phyloP scores from a whole-genome alignment of 208 protist species.

The Trichomonas tenax region DNA sequence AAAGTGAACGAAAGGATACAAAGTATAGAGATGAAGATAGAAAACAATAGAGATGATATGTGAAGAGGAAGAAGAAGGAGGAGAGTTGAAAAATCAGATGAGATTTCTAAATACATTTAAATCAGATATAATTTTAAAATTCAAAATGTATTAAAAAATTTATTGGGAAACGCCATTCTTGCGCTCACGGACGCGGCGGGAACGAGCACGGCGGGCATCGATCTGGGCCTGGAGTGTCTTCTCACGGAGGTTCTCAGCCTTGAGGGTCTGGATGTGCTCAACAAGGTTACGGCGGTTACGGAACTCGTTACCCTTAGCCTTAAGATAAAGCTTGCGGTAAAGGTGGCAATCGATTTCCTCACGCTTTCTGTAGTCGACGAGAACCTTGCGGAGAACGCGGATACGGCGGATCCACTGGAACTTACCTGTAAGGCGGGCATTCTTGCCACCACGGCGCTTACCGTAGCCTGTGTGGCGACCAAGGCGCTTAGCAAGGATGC shows the following conservation, averaged over 20 bases:
- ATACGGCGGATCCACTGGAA: constrained; percentile 89
- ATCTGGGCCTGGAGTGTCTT: constrained; percentile 68
- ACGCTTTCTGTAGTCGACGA: constrained; percentile 84
- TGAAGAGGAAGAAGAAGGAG: no score
- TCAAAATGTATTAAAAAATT: no score
- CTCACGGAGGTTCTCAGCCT: constrained; percentile 77
- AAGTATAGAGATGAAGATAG: no score
- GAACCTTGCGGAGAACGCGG: constrained; percentile 80
- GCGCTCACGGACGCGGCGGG: not conserved
- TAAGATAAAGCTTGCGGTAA: constrained; percentile 86
- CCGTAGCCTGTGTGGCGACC: constrained; percentile 74
- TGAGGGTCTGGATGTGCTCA: constrained; percentile 70
- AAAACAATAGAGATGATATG: no score
- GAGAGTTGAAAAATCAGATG: no score
- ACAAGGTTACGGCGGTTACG: constrained; percentile 96
- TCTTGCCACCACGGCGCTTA: constrained; percentile 79
- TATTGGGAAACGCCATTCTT: not conserved
- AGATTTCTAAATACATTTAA: no score
- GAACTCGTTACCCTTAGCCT: constrained; percentile 96
- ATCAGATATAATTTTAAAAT: no score
- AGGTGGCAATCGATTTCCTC: constrained; percentile 70
- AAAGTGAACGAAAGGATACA: no score
- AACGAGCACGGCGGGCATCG: constrained; percentile 54
- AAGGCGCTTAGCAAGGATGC: constrained; percentile 60
- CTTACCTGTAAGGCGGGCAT: constrained; percentile 88